Conservation (phyloP, 768 basidiomycete genomes). For the Albatrellus ellisii region DNA sequence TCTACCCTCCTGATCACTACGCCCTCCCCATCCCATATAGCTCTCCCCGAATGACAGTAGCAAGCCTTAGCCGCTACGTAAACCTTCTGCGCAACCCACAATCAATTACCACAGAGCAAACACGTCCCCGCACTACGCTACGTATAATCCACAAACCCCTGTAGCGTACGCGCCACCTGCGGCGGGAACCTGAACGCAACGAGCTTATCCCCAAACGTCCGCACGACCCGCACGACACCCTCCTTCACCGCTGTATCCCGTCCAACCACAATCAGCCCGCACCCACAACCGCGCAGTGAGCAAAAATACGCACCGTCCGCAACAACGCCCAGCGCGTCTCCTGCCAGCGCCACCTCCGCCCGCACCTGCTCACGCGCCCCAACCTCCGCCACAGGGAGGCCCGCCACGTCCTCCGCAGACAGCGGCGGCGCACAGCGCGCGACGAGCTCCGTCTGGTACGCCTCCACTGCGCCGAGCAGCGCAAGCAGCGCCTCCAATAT, state of each 20-base stretch:
- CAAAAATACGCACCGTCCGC: constrained; percentile 38
- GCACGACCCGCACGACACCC: constrained; percentile 48
- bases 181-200: constrained; percentile 70
- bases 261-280: background rate
- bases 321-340: constrained; percentile 38
- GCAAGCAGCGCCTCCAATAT: constrained; percentile 65
- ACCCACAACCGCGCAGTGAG: background rate
- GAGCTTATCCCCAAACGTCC: constrained; percentile 65
- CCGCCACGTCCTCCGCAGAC: constrained; percentile 23
- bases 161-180: constrained; percentile 50
- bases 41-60: too few relatives aligned
- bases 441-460: constrained; percentile 42
- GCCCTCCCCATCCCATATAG: too few relatives aligned
- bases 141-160: constrained; percentile 62
- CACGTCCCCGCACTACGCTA: too few relatives aligned
- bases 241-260: constrained; percentile 44
- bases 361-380: constrained; percentile 25
- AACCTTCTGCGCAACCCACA: too few relatives aligned
- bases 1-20: too few relatives aligned
- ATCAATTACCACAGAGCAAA: too few relatives aligned
- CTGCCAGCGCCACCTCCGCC: constrained; percentile 41
- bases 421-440: constrained; percentile 23
- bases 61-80: too few relatives aligned
- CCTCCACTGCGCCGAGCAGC: constrained; percentile 55
- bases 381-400: constrained; percentile 19